Conservation (phyloP, 2,329 filamentous ascomycete species). For the Chaetomiaceae sp. region DNA sequence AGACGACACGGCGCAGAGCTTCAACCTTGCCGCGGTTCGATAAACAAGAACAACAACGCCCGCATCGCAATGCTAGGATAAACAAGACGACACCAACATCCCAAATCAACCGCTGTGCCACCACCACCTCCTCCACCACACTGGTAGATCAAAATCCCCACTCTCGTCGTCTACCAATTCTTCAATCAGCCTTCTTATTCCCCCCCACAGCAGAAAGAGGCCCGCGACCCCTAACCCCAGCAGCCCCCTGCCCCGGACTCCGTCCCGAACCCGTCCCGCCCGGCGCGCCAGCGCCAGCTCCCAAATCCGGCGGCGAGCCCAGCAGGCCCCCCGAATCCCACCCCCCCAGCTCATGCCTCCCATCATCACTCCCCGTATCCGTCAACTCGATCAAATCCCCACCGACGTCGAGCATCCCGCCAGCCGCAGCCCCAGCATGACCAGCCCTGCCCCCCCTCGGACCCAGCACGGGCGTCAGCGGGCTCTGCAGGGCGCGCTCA, state of each 20-base stretch:
- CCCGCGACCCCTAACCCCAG: conserved; percentile 30
- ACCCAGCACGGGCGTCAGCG: conserved; percentile 46
- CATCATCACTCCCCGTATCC: conserved; percentile 27
- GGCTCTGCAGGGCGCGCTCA: conserved; percentile 38
- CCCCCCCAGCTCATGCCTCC: conserved; percentile 10
- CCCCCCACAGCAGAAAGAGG: conserved; percentile 33
- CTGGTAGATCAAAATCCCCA: not conserved
- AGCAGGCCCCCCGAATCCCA: conserved; percentile 16
- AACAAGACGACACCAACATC: conserved; percentile 3
- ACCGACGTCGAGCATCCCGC: conserved; percentile 24
- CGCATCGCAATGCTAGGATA: conserved; percentile 21
- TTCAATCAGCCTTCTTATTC: conserved; percentile 42
- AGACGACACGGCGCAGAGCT: not conserved
- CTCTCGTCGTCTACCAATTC: not conserved
- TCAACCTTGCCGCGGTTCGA: not conserved
- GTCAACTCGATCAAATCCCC: conserved; percentile 30
- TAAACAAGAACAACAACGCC: conserved; percentile 12
- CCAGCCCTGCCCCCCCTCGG: conserved; percentile 17
- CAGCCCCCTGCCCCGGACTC: conserved; percentile 34
- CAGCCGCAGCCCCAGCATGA: conserved; percentile 18
- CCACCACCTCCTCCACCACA: not conserved
- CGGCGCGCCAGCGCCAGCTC: not conserved
- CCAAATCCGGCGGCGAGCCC: not conserved
- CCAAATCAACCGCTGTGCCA: not conserved
- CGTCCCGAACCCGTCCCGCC: conserved; percentile 35